Conservation (phyloP, 148 eudicot species). For the Heliosperma pusillum region DNA sequence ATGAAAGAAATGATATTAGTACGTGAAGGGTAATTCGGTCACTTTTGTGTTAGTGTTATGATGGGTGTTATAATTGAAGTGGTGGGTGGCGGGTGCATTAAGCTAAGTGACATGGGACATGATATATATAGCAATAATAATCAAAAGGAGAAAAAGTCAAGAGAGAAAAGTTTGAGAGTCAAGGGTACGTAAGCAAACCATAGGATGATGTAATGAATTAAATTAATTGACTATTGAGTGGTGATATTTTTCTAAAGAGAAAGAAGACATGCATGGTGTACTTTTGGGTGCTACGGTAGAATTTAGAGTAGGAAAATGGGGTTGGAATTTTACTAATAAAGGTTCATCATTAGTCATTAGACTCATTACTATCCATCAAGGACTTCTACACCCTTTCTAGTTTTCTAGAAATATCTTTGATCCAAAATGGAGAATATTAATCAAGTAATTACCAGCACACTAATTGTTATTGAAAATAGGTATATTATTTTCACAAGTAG, state of each 20-base stretch:
- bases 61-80: slow-evolving; percentile 3
- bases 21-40: background rate
- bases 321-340: background rate
- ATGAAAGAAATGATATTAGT: no score
- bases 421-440: background rate
- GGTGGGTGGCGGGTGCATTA: slow-evolving; percentile 15
- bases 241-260: slow-evolving; percentile 21
- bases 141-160: background rate
- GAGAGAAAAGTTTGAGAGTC: slow-evolving; percentile 1
- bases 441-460: background rate
- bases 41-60: background rate
- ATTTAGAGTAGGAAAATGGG: background rate
- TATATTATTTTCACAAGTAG: no score
- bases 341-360: no score
- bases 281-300: slow-evolving; percentile 4
- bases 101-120: slow-evolving; percentile 3
- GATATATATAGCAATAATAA: slow-evolving; percentile 10
- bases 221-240: slow-evolving; percentile 21
- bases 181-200: slow-evolving; percentile 17
- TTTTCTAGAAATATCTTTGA: background rate
- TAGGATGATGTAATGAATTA: slow-evolving; percentile 18
- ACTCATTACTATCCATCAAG: background rate
- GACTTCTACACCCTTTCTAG: background rate
- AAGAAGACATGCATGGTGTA: background rate
- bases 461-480: no score